These are phyloP conservation scores for Pseudodiploospora longispora DNA, from an alignment of 2,329 filamentous ascomycete species.

Conservation along the genomic window DNA sequence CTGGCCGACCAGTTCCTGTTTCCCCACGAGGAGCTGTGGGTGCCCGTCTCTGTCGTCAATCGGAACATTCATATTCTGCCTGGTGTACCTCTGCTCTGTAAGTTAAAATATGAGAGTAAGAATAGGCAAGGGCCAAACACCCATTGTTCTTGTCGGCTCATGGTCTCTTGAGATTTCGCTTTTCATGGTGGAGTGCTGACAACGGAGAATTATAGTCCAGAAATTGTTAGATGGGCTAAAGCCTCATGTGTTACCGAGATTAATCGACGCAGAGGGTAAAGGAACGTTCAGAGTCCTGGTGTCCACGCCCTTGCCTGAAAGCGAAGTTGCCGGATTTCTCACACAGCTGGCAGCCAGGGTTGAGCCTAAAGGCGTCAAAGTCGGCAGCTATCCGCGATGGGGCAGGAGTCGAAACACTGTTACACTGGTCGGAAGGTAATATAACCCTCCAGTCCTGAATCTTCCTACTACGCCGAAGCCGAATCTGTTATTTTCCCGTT, in stretches of 20 bases:
- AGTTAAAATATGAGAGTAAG: conserved; percentile 16
- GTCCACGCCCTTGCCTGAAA: conserved; percentile 82
- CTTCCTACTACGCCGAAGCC: background rate
- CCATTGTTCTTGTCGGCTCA: background rate
- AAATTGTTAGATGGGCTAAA: conserved; percentile 69
- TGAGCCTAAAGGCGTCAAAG: conserved; percentile 72
- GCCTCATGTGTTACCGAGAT: conserved; percentile 58
- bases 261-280: conserved; percentile 73
- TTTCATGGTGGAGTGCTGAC: background rate
- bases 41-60: conserved; percentile 81
- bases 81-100: conserved; percentile 75
- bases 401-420: conserved; percentile 82
- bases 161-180: no score
- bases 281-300: conserved; percentile 72
- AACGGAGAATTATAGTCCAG: conserved; percentile 44
- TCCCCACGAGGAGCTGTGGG: conserved; percentile 75
- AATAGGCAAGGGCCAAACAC: background rate
- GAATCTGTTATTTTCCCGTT: background rate
- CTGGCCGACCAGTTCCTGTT: conserved; percentile 70
- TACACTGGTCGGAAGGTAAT: conserved; percentile 65
- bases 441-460: background rate
- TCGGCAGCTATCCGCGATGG: conserved; percentile 93
- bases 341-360: conserved; percentile 70
- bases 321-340: conserved; percentile 72
- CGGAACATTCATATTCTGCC: conserved; percentile 91